phyloP scores from a whole-genome alignment of 208 protist species.

The Giardia muris region DNA sequence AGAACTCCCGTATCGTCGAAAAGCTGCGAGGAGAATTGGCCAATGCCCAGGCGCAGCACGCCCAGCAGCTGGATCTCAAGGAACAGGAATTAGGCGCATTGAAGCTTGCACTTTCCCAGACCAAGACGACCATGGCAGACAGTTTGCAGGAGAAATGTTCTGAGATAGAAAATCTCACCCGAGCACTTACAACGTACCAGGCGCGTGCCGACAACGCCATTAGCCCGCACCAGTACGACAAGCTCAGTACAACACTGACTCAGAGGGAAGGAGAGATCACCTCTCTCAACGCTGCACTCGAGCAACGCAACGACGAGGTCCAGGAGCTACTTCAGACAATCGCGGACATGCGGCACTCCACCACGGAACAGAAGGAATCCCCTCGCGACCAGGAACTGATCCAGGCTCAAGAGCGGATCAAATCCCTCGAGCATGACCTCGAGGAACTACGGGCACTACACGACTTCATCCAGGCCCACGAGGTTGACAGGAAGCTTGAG shows the following conservation, averaged over 20 bases:
- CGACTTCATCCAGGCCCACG: not conserved
- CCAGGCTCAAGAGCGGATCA: not conserved
- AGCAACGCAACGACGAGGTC: not conserved
- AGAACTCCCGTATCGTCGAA: not conserved
- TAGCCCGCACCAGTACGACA: not conserved
- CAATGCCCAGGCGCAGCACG: not conserved
- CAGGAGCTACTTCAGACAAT: not conserved
- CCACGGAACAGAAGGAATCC: no score
- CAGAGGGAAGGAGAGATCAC: not conserved
- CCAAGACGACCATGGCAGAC: not conserved
- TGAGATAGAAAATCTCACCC: not conserved
- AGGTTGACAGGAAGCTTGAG: not conserved
- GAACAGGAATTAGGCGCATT: not conserved
- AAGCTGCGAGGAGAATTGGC: not conserved
- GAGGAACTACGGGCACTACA: not conserved
- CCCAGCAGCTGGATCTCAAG: not conserved
- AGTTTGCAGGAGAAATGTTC: not conserved
- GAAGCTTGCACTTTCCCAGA: not conserved
- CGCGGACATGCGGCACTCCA: no score
- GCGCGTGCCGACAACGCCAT: not conserved
- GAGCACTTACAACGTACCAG: not conserved
- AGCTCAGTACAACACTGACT: not conserved
- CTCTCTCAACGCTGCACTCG: not conserved
- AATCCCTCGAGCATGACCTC: not conserved
- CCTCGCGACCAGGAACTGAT: no score